phyloP scores from a whole-genome alignment of 352 stramenopile species.

The Phytophthora uliginosa region DNA sequence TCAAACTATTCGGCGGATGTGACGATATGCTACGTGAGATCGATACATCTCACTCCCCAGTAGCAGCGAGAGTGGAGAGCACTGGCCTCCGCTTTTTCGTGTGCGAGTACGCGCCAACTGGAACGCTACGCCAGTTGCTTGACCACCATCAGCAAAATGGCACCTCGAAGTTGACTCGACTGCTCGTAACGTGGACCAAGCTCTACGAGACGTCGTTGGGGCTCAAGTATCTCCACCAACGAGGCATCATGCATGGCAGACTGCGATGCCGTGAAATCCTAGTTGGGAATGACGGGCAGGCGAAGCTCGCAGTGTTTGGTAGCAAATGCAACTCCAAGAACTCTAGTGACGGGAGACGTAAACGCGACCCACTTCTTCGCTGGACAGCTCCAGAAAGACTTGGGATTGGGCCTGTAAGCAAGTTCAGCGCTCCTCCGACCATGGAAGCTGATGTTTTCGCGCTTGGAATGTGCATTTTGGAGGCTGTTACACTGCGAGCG shows the following conservation, averaged over 20 bases:
- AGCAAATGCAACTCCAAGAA: neutral
- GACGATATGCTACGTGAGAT: slow-evolving; percentile 15
- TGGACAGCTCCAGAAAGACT: slow-evolving; percentile 28
- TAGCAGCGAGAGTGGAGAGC: neutral
- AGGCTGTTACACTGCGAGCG: slow-evolving; percentile 21
- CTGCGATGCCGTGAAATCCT: slow-evolving; percentile 24
- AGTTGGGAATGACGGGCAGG: slow-evolving; percentile 24
- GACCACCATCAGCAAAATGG: neutral
- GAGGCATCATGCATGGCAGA: slow-evolving; percentile 22
- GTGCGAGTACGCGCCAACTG: slow-evolving; percentile 10
- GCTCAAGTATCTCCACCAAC: slow-evolving; percentile 34
- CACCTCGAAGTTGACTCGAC: neutral
- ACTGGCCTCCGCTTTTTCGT: slow-evolving; percentile 18
- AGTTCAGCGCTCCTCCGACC: neutral
- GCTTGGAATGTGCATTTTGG: slow-evolving; percentile 30
- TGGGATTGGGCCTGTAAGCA: slow-evolving; percentile 5
- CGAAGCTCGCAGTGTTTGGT: slow-evolving; percentile 24
- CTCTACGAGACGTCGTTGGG: slow-evolving; percentile 26
- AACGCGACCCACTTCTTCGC: slow-evolving; percentile 10
- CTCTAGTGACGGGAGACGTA: neutral
- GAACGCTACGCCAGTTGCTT: slow-evolving; percentile 21
- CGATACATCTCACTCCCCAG: slow-evolving; percentile 7
- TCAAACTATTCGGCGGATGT: slow-evolving; percentile 20
- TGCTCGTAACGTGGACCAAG: slow-evolving; percentile 20
- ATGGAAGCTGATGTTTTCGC: slow-evolving; percentile 25